phyloP scores from a whole-genome alignment of 148 eudicot genomes.

The Polygonum aviculare region DNA sequence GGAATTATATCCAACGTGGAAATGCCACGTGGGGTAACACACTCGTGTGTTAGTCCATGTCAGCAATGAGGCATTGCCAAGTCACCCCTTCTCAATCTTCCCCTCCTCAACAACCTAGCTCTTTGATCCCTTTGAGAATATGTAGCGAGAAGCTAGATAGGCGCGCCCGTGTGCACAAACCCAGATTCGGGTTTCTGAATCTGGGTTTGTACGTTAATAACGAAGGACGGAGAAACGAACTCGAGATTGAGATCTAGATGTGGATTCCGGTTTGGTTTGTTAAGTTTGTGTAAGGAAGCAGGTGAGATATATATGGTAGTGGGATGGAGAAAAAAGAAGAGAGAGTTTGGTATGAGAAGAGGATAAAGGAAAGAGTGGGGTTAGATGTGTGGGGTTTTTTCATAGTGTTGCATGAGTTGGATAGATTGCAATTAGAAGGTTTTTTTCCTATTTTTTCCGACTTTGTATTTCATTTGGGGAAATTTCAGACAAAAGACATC shows the following conservation, averaged over 20 bases:
- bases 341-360: not conserved
- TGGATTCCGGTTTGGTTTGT: not conserved
- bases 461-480: not conserved
- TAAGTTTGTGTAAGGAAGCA: not conserved
- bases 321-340: not conserved
- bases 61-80: not conserved
- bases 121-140: no score
- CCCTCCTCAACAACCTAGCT: not conserved
- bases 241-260: not conserved
- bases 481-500: not conserved
- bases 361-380: not conserved
- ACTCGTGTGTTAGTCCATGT: not conserved
- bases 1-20: not conserved
- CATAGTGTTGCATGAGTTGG: not conserved
- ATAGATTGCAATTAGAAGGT: not conserved
- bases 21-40: not conserved
- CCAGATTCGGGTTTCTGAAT: slow-evolving; percentile 1
- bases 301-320: slow-evolving; percentile 1
- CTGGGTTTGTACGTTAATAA: not conserved
- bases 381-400: not conserved
- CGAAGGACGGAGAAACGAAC: not conserved
- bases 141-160: no score
- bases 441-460: not conserved
- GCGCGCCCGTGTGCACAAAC: not conserved
- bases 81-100: not conserved